These are phyloP conservation scores for Talaromyces atroroseus DNA, from an alignment of 2,329 filamentous ascomycete species.

Conservation along the genomic window DNA sequence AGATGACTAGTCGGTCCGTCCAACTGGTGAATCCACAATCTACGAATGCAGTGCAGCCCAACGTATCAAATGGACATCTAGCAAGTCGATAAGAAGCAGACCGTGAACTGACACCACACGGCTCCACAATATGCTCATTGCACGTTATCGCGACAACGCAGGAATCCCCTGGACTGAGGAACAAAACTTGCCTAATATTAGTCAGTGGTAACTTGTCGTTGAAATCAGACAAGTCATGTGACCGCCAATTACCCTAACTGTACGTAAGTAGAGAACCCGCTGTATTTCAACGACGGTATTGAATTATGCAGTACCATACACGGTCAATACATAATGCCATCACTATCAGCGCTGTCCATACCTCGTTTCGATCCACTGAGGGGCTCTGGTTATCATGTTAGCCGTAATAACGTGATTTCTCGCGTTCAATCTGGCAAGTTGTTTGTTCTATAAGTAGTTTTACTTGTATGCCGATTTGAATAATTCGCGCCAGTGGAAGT, in stretches of 20 bases:
- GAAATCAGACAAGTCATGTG: not conserved
- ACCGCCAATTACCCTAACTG: constrained; percentile 3
- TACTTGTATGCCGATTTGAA: not conserved
- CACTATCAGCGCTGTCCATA: not conserved
- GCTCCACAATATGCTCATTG: constrained; percentile 9
- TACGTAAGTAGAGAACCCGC: no score
- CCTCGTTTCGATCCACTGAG: constrained; percentile 8
- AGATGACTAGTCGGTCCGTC: no score
- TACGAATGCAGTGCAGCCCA: not conserved
- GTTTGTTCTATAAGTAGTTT: not conserved
- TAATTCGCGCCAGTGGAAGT: not conserved
- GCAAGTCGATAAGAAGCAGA: not conserved
- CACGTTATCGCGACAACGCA: no score
- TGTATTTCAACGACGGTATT: not conserved
- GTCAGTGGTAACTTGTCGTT: no score
- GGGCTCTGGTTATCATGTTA: not conserved
- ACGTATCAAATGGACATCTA: not conserved
- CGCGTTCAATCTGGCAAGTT: not conserved
- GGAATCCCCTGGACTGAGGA: no score
- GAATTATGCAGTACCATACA: not conserved
- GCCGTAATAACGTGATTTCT: constrained; percentile 9
- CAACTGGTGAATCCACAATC: not conserved
- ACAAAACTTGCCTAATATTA: no score
- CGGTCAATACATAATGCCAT: not conserved
- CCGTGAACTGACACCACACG: constrained; percentile 8